Conservation (phyloP, 169 alveolate genomes). For the Cryptosporidium muris region DNA sequence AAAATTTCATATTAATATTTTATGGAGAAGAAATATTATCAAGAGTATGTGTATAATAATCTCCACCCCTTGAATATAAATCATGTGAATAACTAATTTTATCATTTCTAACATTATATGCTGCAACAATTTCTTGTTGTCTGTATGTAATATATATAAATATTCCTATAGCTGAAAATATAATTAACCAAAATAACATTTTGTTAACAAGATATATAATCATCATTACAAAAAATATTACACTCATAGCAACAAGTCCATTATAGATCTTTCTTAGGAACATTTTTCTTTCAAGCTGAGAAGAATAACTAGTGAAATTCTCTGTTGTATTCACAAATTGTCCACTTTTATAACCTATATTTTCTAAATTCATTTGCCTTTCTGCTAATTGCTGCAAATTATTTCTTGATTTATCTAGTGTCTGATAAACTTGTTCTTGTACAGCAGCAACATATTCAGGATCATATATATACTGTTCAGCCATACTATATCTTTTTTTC, state of each 20-base stretch:
- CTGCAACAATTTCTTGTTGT: too few species aligned
- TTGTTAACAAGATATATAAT: constrained; percentile 25
- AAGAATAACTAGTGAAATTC: not conserved
- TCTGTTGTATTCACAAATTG: not conserved
- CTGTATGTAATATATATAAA: not conserved
- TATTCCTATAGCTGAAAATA: not conserved
- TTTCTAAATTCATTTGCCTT: constrained; percentile 4
- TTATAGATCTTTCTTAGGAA: constrained; percentile 3
- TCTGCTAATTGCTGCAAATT: constrained; percentile 2
- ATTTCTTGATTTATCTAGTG: constrained; percentile 5
- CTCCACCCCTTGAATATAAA: too few species aligned
- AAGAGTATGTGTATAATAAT: too few species aligned
- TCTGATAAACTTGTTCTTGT: constrained; percentile 27
- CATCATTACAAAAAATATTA: constrained; percentile 4
- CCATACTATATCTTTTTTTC: constrained; percentile 3
- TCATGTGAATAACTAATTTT: too few species aligned
- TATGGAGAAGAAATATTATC: not conserved
- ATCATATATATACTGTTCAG: constrained; percentile 41
- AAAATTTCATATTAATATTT: not conserved
- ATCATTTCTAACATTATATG: too few species aligned
- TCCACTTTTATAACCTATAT: not conserved
- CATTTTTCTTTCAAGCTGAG: not conserved
- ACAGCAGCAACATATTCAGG: constrained; percentile 16
- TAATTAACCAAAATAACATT: constrained; percentile 35
- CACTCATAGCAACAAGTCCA: constrained; percentile 5